phyloP scores from a whole-genome alignment of 352 stramenopile species.

The Thalassiosira livingstoniorum region DNA sequence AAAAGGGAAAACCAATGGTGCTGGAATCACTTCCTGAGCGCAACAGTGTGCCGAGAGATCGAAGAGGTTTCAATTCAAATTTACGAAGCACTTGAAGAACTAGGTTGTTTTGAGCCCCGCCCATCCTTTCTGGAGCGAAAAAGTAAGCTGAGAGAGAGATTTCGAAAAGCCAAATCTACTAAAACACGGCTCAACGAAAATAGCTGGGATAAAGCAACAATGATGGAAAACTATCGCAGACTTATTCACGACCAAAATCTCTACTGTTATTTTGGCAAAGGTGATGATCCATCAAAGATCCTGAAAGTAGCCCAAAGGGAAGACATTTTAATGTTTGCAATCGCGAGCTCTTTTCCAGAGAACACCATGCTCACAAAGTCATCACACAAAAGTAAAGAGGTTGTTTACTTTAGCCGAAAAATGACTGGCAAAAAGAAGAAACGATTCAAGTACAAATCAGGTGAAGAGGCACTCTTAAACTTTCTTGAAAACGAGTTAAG shows the following conservation, averaged over 20 bases:
- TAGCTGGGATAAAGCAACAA: constrained; percentile 5
- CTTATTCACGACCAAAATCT: not conserved
- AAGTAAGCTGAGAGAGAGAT: not conserved
- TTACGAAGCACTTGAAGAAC: not conserved
- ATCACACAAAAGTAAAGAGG: not conserved
- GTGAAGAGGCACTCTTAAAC: not conserved
- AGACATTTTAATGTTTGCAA: constrained; percentile 4
- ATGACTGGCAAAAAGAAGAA: not conserved
- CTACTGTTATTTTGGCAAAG: not conserved
- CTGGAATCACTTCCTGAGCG: constrained; percentile 9
- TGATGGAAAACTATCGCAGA: not conserved
- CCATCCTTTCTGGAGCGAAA: not conserved
- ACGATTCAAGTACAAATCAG: not conserved
- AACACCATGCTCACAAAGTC: constrained; percentile 8
- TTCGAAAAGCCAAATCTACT: not conserved
- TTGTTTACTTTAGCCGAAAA: not conserved
- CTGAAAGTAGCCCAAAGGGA: not conserved
- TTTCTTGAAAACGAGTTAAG: constrained; percentile 7
- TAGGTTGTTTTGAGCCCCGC: not conserved
- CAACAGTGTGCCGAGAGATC: constrained; percentile 3
- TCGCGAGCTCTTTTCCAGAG: constrained; percentile 1
- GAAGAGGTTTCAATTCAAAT: constrained; percentile 6
- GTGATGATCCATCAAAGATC: not conserved
- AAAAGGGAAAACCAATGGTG: constrained; percentile 11
- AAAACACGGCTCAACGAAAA: not conserved